Conservation (phyloP, 2,329 filamentous ascomycete species). For the Verticillium albo-atrum region DNA sequence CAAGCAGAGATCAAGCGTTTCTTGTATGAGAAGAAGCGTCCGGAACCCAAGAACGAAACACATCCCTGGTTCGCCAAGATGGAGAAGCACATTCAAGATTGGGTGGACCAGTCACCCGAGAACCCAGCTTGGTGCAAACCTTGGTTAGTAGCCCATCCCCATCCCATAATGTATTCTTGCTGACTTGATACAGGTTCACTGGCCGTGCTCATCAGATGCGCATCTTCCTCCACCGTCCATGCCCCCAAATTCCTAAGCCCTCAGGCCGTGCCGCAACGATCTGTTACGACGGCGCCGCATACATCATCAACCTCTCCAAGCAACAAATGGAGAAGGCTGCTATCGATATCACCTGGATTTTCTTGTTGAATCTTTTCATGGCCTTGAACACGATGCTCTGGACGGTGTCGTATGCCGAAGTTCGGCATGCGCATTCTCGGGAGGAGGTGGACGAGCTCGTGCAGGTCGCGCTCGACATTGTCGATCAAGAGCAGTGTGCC, state of each 20-base stretch:
- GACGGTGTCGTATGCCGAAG: slow-evolving; percentile 82
- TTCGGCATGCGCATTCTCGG: slow-evolving; percentile 66
- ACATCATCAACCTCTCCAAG: slow-evolving; percentile 76
- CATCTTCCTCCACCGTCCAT: slow-evolving; percentile 82
- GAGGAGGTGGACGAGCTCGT: slow-evolving; percentile 75
- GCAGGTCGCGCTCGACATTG: slow-evolving; percentile 69
- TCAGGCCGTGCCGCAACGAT: slow-evolving; percentile 71
- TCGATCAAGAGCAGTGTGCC: slow-evolving; percentile 63
- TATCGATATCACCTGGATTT: slow-evolving; percentile 91
- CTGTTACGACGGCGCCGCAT: slow-evolving; percentile 79
- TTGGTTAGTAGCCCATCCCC: slow-evolving; percentile 55
- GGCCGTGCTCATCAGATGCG: slow-evolving; percentile 81
- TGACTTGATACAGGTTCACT: slow-evolving; percentile 46
- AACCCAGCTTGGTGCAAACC: slow-evolving; percentile 68
- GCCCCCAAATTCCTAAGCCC: slow-evolving; percentile 85
- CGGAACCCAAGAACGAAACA: slow-evolving; percentile 70
- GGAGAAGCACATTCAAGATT: slow-evolving; percentile 71
- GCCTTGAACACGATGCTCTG: slow-evolving; percentile 88
- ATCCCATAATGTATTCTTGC: neutral
- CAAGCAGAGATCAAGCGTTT: slow-evolving; percentile 85
- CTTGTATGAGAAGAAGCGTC: slow-evolving; percentile 78
- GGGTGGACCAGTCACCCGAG: slow-evolving; percentile 73
- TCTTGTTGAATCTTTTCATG: slow-evolving; percentile 85
- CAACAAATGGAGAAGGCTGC: slow-evolving; percentile 72
- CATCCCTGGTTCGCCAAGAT: slow-evolving; percentile 87